Evolutionary conservation across 768 basidiomycete genomes (phyloP), one percentile per base, ranked within the genome.

Genomic region (Mycena leptocephala): DNA sequence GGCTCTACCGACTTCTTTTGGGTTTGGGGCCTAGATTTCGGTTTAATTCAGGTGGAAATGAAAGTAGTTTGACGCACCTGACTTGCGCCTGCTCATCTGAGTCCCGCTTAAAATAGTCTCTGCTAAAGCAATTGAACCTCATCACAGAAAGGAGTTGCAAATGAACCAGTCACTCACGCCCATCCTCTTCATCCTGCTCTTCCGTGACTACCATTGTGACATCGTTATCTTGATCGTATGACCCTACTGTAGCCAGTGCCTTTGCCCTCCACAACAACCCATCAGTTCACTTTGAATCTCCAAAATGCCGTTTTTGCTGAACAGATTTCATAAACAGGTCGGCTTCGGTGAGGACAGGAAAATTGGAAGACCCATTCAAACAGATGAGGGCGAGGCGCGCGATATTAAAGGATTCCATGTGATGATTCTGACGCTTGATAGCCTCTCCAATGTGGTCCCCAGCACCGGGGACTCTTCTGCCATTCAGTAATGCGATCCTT

Each of bases 291-390:
- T 56, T 56, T 18, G 71, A 72, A 28, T 72, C 71, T 20, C 71
- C 71, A 3, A 72, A 32, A 5, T 48, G 46, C 3, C 71, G 71
- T 22, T 65, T 72, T n/a, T 72, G 62, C 35, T 58, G 48, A 18
- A 72, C 71, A 4, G 71, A 64, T 28, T 64, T 64, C 63, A 64
- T 64, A 20, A 46, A 63, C 16, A 63, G 30, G 20, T 64, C 63
- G 9, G 26, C 39, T n/a, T 46, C 63, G 1, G 63, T 64, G 28
- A 64, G 43, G 0, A 22, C 28, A 13, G 64, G 32, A n/a, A 67
- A 67, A 5, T 43, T 46, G 2, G 43, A 14, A 28, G 41, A 46
- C 16, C 63, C 39, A 7, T 14, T 43, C 43, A 32, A 11, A 8
- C 33, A 13, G 4, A 22, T 67, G 8, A 51, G 3, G 8, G 48